A percentile compares a stretch with the other conserved stretches of the same genome.
These are phyloP conservation scores for Tricholoma hemisulphureum DNA, from an alignment of 768 basidiomycete species.

Conservation along the genomic window DNA sequence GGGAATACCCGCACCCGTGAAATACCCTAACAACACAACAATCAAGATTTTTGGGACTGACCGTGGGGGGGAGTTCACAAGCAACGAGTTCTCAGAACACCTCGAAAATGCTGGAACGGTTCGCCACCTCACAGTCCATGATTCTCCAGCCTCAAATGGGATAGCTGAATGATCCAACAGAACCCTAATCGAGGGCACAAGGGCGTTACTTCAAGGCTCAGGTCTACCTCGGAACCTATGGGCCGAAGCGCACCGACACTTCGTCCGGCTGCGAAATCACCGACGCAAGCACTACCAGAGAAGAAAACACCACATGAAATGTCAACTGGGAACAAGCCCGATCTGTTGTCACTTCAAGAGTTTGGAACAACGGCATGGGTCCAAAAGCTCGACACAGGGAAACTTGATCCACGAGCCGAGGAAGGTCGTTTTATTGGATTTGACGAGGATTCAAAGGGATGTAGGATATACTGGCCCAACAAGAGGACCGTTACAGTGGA, in stretches of 20 bases:
- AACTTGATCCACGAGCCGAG: conserved; percentile 4
- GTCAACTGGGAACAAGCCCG: conserved; percentile 3
- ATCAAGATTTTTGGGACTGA: not conserved
- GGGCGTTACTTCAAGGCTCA: conserved; percentile 2
- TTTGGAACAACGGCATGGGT: conserved; percentile 2
- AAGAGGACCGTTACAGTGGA: not conserved
- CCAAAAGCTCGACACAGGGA: not conserved
- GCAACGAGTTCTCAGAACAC: not conserved
- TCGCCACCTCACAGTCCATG: not conserved
- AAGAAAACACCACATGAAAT: conserved; percentile 5
- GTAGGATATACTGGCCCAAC: not conserved
- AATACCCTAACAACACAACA: too few species aligned
- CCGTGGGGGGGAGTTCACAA: not conserved
- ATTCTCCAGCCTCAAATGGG: conserved; percentile 2
- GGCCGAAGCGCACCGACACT: conserved; percentile 7
- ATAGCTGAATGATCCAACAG: conserved; percentile 4
- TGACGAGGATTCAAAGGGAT: not conserved
- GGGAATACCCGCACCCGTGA: too few species aligned
- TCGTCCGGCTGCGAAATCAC: conserved; percentile 5
- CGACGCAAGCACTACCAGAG: not conserved
- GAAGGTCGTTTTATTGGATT: not conserved
- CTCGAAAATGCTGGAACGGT: not conserved
- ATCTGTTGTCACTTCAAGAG: not conserved
- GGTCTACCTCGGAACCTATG: conserved; percentile 6
- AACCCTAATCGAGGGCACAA: not conserved